These are phyloP conservation scores for Neonectria sp. DNA, from an alignment of 2,329 filamentous ascomycete genomes.

Conservation along the genomic window DNA sequence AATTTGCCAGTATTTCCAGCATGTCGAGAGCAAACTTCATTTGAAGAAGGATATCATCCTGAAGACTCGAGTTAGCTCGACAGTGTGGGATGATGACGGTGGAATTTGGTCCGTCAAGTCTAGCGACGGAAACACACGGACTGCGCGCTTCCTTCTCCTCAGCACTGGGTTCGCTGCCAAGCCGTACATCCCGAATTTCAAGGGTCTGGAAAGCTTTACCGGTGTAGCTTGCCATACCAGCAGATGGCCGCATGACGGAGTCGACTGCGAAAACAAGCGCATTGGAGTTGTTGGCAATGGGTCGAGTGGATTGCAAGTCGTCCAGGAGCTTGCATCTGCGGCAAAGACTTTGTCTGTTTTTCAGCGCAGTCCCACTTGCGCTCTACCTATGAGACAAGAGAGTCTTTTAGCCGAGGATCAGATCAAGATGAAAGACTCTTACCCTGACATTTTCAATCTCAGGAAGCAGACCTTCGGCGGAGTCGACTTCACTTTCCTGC, in stretches of 20 bases:
- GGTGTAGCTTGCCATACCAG: conserved; percentile 6
- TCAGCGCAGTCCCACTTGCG: conserved; percentile 9
- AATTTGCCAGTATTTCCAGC: conserved; percentile 57
- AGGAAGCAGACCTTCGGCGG: conserved; percentile 17
- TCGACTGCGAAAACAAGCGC: conserved; percentile 1
- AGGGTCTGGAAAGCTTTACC: conserved; percentile 44
- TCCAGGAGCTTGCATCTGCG: conserved; percentile 1
- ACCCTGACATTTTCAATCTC: conserved; percentile 10
- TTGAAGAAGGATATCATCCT: conserved; percentile 59
- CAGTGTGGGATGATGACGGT: too few relatives aligned
- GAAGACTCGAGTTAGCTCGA: conserved; percentile 52
- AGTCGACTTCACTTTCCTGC: neutral
- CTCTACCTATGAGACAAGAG: conserved; percentile 43
- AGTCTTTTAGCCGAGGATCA: conserved; percentile 25
- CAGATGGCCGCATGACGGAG: conserved; percentile 4
- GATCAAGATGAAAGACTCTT: conserved; percentile 1
- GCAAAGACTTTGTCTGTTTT: neutral
- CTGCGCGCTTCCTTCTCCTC: conserved; percentile 56
- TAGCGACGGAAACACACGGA: conserved; percentile 44
- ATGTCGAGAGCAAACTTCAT: conserved; percentile 56
- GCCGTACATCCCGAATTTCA: conserved; percentile 52
- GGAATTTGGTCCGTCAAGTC: too few relatives aligned
- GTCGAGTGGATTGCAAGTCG: conserved; percentile 7
- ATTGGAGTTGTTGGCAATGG: conserved; percentile 14
- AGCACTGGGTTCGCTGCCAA: conserved; percentile 59